phyloP scores from a whole-genome alignment of 2,329 filamentous ascomycete species.

The Whalleya microplaca region DNA sequence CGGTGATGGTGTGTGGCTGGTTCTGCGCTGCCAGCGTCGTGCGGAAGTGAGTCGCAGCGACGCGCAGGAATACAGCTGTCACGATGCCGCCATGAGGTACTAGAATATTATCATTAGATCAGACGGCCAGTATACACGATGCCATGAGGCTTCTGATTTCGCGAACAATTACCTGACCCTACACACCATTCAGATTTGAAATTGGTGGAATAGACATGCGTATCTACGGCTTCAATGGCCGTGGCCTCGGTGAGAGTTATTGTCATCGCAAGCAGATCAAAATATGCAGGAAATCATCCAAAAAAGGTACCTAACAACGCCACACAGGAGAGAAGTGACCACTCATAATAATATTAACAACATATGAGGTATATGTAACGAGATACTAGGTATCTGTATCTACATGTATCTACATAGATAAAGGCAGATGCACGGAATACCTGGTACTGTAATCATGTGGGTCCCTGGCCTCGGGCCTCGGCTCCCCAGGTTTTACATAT shows the following conservation, averaged over 20 bases:
- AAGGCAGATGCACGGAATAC: background rate
- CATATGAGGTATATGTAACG: too few species aligned
- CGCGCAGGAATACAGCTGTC: constrained; percentile 63
- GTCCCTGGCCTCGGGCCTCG: too few species aligned
- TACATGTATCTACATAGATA: background rate
- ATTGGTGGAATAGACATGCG: constrained; percentile 31
- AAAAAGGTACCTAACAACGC: too few species aligned
- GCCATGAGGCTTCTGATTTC: background rate
- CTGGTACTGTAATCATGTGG: too few species aligned
- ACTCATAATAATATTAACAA: too few species aligned
- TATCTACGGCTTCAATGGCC: constrained; percentile 24
- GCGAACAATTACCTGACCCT: constrained; percentile 32
- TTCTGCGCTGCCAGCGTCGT: constrained; percentile 35
- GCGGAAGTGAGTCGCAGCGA: constrained; percentile 41
- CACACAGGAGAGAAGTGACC: too few species aligned
- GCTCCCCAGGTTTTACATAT: too few species aligned
- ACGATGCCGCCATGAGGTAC: constrained; percentile 75
- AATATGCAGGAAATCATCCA: background rate
- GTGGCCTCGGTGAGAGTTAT: constrained; percentile 33
- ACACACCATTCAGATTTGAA: constrained; percentile 34
- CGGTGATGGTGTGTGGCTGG: constrained; percentile 36
- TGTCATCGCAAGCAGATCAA: constrained; percentile 15
- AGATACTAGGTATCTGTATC: too few species aligned
- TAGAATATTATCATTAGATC: constrained; percentile 35
- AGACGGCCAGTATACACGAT: background rate